Base-by-base conservation (phyloP, 2,329 filamentous ascomycete genomes). In the Myriangium duriaei region DNA sequence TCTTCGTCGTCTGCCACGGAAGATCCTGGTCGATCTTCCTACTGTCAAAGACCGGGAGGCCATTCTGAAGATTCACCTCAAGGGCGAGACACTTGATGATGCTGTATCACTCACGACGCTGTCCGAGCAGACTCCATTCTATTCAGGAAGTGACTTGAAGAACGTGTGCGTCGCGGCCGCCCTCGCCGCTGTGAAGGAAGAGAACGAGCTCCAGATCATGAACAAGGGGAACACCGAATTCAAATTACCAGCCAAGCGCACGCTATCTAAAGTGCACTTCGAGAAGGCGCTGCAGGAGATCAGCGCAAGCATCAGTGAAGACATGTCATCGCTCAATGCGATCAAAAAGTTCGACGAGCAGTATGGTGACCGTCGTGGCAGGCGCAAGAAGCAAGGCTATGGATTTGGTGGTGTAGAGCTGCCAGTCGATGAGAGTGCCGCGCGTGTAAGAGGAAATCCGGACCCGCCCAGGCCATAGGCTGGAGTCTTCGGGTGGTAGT, bases 301-400 rank as follows among this genome's bases (percentile, higher is more conserved):
- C 48, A 83, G 80, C 40, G 86, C 91, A 0, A 92, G 83, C 51
- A 87, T 95, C 47, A 87, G 76, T 50, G 88, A 95, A 58, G 87
- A 98, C 52, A 96, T 95, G 88, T 69, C 75, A 34, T 84, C 76
- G 19, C 65, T 98, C 45, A 74, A 76, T 47, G 82, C 83, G 10
- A 94, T 98, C 51, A 74, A 84, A 50, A 92, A 92, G 61, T 98
- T 96, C 53, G 91, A 98, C 55, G 84, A 94, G 61, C 81, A 88
- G 57, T 98, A 87, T 56, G 88, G 91, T 16, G 86, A 94, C 54
- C 72, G 79, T 24, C 79, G 75, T 52, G 74, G 71, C 1, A 72
- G 73, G 48, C 71, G 46, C 35, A 56, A 56, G 50, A 58, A 56
- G 50, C 34, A 46, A 7, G 45, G 45, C 11, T 57, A 54, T 43